These are phyloP conservation scores for Musa balbisiana DNA, from an alignment of 202 grass and related monocot genomes.

Conservation along the genomic window DNA sequence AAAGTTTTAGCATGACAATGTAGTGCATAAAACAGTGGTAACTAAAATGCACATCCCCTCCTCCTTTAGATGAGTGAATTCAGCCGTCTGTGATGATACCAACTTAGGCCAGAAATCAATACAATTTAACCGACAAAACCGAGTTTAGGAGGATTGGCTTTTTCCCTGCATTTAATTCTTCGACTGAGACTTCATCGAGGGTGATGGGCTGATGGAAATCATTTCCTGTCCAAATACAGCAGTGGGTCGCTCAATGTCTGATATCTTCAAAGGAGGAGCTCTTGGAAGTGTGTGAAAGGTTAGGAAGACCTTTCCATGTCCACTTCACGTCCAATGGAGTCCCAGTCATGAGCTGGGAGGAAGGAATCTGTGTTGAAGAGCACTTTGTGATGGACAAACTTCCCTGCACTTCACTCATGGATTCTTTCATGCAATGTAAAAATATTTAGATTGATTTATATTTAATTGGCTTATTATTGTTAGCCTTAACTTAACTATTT, in stretches of 20 bases:
- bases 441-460: too few species aligned
- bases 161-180: background rate
- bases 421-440: too few species aligned
- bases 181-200: background rate
- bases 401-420: too few species aligned
- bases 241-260: background rate
- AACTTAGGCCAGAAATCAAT: too few species aligned
- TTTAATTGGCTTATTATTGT: too few species aligned
- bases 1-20: too few species aligned
- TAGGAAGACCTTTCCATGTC: background rate
- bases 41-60: too few species aligned
- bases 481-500: too few species aligned
- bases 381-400: too few species aligned
- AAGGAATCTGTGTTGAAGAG: background rate
- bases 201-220: background rate
- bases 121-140: background rate
- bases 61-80: background rate
- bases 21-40: too few species aligned
- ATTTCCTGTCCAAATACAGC: background rate
- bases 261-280: background rate
- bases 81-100: background rate
- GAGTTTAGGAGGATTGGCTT: background rate
- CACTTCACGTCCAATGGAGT: background rate
- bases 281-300: background rate
- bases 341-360: background rate